These are phyloP conservation scores for Penicillium goetzii DNA, from an alignment of 495 filamentous ascomycete species.

Conservation along the genomic window DNA sequence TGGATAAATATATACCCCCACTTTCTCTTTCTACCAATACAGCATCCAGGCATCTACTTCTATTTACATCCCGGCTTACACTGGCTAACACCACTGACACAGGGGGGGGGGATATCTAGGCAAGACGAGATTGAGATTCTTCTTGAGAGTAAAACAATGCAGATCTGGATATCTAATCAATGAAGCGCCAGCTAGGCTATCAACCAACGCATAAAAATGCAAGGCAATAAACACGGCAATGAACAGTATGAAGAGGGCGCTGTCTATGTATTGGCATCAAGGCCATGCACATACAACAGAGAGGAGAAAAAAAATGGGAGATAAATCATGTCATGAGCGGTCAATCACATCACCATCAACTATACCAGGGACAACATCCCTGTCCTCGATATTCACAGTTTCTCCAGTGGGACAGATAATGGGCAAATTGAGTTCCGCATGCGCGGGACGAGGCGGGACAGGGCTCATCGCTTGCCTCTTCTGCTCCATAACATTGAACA, in stretches of 20 bases:
- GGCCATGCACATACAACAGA: constrained; percentile 4
- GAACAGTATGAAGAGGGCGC: not conserved
- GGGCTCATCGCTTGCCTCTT: constrained; percentile 67
- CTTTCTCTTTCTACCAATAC: not conserved
- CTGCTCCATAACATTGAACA: constrained; percentile 70
- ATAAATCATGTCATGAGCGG: constrained; percentile 1
- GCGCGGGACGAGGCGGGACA: constrained; percentile 66
- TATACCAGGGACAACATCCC: constrained; percentile 8
- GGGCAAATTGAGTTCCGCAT: constrained; percentile 66
- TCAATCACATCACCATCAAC: constrained; percentile 14
- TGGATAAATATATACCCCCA: constrained; percentile 28
- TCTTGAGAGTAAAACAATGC: not conserved
- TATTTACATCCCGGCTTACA: no score
- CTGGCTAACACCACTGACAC: no score
- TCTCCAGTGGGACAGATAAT: constrained; percentile 43
- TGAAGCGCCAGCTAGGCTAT: not conserved
- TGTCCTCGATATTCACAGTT: constrained; percentile 12
- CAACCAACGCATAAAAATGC: not conserved
- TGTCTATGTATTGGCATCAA: constrained; percentile 2
- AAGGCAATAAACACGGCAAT: not conserved
- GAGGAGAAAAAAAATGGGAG: not conserved
- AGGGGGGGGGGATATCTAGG: no score
- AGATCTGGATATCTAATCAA: not conserved
- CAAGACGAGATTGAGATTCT: not conserved
- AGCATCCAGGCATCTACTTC: not conserved